Percentiles rank a stretch among this genome's conserved stretches.
phyloP scores from a whole-genome alignment of 805 yeast genomes.

The Zygosaccharomyces bailii region DNA sequence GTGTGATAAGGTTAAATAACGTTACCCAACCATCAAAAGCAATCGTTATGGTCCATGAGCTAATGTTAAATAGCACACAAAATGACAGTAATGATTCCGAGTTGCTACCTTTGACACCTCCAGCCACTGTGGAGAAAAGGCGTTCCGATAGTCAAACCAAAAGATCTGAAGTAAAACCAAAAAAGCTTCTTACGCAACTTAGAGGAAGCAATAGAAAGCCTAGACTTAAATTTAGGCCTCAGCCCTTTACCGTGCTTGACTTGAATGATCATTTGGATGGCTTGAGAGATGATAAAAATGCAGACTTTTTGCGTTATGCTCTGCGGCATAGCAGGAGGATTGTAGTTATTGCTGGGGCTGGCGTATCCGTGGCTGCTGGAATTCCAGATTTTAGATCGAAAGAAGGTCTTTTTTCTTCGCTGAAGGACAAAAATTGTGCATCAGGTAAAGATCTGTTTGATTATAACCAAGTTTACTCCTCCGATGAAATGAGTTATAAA shows the following conservation, averaged over 20 bases:
- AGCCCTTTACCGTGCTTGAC: constrained; percentile 43
- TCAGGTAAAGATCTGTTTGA: constrained; percentile 75
- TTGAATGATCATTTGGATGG: constrained; percentile 28
- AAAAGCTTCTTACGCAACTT: constrained; percentile 21
- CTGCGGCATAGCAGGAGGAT: constrained; percentile 53
- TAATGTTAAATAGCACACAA: background rate
- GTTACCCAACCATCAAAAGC: background rate
- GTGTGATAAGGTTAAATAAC: background rate
- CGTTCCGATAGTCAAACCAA: constrained; percentile 2
- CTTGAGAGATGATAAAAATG: constrained; percentile 22
- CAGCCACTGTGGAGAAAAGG: constrained; percentile 21
- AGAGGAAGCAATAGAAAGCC: constrained; percentile 39
- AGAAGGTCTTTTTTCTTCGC: constrained; percentile 65
- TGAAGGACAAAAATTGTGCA: constrained; percentile 39
- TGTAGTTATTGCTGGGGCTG: constrained; percentile 81
- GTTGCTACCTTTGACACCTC: constrained; percentile 25
- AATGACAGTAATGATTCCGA: background rate
- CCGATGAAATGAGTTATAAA: constrained; percentile 52
- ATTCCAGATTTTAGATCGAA: constrained; percentile 85
- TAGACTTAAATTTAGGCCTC: constrained; percentile 45
- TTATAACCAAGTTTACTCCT: constrained; percentile 63
- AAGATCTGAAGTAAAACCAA: constrained; percentile 18
- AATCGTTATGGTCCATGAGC: background rate
- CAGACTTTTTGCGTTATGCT: constrained; percentile 51
- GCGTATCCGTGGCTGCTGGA: constrained; percentile 86